Percentiles rank a stretch among this genome's conserved stretches.
phyloP scores from a whole-genome alignment of 495 filamentous ascomycete species.

The Aspergillus ellipticus region DNA sequence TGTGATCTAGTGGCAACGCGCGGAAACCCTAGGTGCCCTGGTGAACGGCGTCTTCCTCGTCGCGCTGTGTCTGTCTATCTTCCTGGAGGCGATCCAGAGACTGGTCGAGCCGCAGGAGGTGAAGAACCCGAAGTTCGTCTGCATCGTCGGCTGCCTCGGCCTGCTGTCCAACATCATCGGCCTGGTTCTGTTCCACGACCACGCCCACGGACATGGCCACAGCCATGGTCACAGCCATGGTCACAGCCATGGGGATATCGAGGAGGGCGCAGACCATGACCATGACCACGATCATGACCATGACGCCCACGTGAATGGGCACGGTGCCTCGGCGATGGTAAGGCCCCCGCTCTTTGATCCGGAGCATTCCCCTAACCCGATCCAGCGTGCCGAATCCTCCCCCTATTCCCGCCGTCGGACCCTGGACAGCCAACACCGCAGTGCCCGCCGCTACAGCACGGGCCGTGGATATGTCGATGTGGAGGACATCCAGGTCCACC shows the following conservation, averaged over 20 bases:
- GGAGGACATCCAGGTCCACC: conserved; percentile 79
- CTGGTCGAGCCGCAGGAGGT: conserved; percentile 87
- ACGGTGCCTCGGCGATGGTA: conserved; percentile 45
- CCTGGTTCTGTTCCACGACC: conserved; percentile 85
- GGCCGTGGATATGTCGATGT: conserved; percentile 51
- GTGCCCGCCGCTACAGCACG: conserved; percentile 49
- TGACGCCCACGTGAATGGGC: conserved; percentile 37
- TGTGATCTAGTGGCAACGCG: conserved; percentile 78
- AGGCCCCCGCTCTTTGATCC: conserved; percentile 29
- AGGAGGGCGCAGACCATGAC: conserved; percentile 39
- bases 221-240: conserved; percentile 52
- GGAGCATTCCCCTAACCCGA: conserved; percentile 2
- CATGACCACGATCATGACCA: conserved; percentile 40
- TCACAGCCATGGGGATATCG: conserved; percentile 41
- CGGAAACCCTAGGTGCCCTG: conserved; percentile 93
- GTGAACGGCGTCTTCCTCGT: conserved; percentile 97
- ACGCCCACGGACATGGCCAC: conserved; percentile 75
- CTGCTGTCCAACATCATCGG: conserved; percentile 89
- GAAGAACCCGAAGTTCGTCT: conserved; percentile 74
- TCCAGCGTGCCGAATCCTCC: conserved; percentile 25
- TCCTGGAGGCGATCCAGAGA: conserved; percentile 87
- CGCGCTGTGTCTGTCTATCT: conserved; percentile 90
- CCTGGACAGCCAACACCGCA: conserved; percentile 39
- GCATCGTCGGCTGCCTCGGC: conserved; percentile 81
- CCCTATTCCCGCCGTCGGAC: conserved; percentile 28